These are phyloP conservation scores for Penicillium desertorum DNA, from an alignment of 495 filamentous ascomycete genomes.

Conservation along the genomic window DNA sequence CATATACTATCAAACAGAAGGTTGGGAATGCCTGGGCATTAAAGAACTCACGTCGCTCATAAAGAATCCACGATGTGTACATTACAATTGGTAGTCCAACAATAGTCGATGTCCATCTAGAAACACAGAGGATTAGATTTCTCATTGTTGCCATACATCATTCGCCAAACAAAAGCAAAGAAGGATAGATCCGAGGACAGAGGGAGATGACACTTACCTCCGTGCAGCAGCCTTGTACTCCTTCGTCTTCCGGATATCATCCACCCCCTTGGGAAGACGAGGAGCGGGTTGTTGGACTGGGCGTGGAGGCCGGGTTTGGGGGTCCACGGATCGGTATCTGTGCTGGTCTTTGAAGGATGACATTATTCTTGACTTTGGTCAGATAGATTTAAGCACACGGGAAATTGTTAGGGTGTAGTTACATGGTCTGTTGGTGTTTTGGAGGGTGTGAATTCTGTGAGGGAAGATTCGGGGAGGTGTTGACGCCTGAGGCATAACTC, in stretches of 20 bases:
- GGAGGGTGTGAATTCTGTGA: background rate
- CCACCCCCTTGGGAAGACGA: constrained; percentile 10
- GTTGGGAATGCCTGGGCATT: background rate
- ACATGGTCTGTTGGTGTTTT: constrained; percentile 1
- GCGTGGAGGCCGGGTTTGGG: constrained; percentile 10
- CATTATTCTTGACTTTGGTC: background rate
- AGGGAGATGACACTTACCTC: constrained; percentile 15
- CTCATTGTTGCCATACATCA: constrained; percentile 4
- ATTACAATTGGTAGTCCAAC: constrained; percentile 55
- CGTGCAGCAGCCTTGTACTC: constrained; percentile 34
- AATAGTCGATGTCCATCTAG: constrained; percentile 50
- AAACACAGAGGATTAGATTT: constrained; percentile 27
- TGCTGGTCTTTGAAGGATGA: constrained; percentile 3
- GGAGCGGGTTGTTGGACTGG: constrained; percentile 10
- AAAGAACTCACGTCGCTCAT: constrained; percentile 26
- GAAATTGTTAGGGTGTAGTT: background rate
- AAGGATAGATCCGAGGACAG: background rate
- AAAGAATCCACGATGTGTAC: constrained; percentile 32
- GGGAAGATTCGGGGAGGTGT: constrained; percentile 11
- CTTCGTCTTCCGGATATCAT: constrained; percentile 31
- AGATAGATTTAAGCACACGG: background rate
- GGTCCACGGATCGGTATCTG: constrained; percentile 11
- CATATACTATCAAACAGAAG: background rate
- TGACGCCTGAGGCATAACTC: constrained; percentile 20
- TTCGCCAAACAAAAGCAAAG: background rate